phyloP scores from a whole-genome alignment of 129 eudicot genomes.

The Escallonia herrerae region DNA sequence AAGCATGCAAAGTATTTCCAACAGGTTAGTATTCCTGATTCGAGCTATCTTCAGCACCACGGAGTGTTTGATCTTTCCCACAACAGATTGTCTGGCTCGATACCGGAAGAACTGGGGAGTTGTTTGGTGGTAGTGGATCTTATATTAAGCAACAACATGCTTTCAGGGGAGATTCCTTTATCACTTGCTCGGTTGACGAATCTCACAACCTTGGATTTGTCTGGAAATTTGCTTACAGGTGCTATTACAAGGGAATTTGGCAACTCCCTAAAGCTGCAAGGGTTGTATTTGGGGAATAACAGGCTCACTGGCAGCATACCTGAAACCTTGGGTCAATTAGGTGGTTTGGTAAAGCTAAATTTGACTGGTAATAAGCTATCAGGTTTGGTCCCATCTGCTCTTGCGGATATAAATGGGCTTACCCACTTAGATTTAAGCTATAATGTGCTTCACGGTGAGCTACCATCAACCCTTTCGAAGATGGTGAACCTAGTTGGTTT shows the following conservation, averaged over 20 bases:
- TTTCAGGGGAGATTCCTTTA: conserved; percentile 53
- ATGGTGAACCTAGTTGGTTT: conserved; percentile 67
- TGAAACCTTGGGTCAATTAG: conserved; percentile 40
- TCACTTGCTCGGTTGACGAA: conserved; percentile 40
- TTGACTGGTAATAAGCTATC: conserved; percentile 44
- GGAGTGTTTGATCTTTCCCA: conserved; percentile 68
- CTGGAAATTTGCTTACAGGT: conserved; percentile 49
- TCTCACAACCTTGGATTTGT: conserved; percentile 54
- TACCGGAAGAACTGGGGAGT: conserved; percentile 57
- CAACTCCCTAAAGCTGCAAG: conserved; percentile 35
- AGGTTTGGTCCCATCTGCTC: conserved; percentile 45
- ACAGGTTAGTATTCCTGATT: conserved; percentile 55
- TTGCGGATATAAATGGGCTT: conserved; percentile 44
- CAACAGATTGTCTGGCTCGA: conserved; percentile 48
- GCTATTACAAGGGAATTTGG: conserved; percentile 43
- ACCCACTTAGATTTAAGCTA: conserved; percentile 63
- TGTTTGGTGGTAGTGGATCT: conserved; percentile 63
- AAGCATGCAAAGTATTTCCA: conserved; percentile 42
- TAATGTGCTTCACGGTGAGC: conserved; percentile 49
- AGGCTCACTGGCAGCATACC: conserved; percentile 56
- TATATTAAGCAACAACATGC: conserved; percentile 44
- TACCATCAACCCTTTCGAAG: conserved; percentile 40
- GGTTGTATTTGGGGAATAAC: conserved; percentile 56
- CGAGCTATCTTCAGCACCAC: conserved; percentile 68
- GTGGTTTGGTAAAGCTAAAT: conserved; percentile 56